Evolutionary conservation across 2,329 filamentous ascomycete species (phyloP), one percentile per base, ranked within the genome.

Genomic region (Mollisiaceae sp.): DNA sequence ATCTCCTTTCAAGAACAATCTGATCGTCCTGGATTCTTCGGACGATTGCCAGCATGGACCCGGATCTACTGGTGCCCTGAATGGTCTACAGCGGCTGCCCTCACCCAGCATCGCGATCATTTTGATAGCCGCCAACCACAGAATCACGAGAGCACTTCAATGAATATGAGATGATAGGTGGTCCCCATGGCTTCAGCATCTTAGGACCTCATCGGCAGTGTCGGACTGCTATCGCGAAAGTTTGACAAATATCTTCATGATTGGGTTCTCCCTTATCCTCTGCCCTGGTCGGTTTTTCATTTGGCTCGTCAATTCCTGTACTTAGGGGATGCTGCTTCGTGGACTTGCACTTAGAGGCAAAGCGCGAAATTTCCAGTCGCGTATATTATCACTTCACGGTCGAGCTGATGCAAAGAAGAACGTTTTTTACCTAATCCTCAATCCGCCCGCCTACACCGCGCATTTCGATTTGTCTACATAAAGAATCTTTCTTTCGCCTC

Each of bases 311-410:
- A 61, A 61, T 57, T 64, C 64, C 66, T 71, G 67, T 63, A 62
- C 62, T 71, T 71, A 71, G 65, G 62, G 70, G 56, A 64, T 45
- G 22, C 22, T 20, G 18, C 45, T 39, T 59, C 58, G 43, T 61
- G 55, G 47, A 67, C 62, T 63, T 65, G 60, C 63, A 61, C 63
- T 65, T 63, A 62, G 57, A 36, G 60, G 58, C 50, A 47, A 50
- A 60, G 64, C 50, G 22, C 50, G 24, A 54, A 50, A 32, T 32
- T 54, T 54, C 24, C 24, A 35, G 50, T 69, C 68, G 68, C 65
- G 62, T 71, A 72, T 52, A 67, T 65, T 70, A 66, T 68, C 66
- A 69, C 68, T 73, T 73, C 71, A 63, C 61, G 66, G 70, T 66
- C 62, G 60, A 57, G 56, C 43, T 43, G 15, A 54, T 45, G 47